Base-by-base conservation (phyloP, 306 rosid species). In the Acacia confusa region DNA sequence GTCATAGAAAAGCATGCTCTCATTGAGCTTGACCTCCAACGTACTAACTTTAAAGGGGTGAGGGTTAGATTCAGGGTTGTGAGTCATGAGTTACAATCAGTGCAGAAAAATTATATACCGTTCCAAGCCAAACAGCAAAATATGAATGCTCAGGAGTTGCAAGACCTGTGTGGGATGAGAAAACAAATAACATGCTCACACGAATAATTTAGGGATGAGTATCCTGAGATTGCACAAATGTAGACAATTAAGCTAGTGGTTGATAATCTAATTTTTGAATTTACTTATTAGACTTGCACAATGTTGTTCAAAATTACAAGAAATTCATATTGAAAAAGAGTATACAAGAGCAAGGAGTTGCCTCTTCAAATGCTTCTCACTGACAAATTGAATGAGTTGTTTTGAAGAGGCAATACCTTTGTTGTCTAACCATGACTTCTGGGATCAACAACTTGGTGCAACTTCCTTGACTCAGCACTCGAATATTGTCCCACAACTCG, bases 401-500 rank as follows among this genome's bases (percentile, higher is more conserved):
- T 52, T 74, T 32, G 69, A 65, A 72, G 66, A 73, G 50, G 78
- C 76, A 74, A 74, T 75, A 82, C 64, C 65, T 6, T 4, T 34
- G 66, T 78, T 27, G 75, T 66, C 90, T 93, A 91, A 68, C 97
- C 97, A 77, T 93, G 97, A 87, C 99, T 93, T 88, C 98, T 92
- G 40, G 98, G 97, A 84, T 89, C 98, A 70, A 79, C 84, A 82
- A 93, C 90, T 85, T 88, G 98, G 88, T 95, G 99, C 67, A 88
- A 91, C 90, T 89, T 95, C 80, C 99, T 88, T 24, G 88, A 90
- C 82, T 95, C 97, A 55, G 99, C 91, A 76, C 94, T 95, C 22
- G 98, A 85, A 87, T 84, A 92, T 81, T 86, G 92, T 19, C 98
- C 98, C 7, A 95, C 90, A 36, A 92, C 89, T 63, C 97, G 98